Evolutionary conservation across 2,329 filamentous ascomycete species (phyloP).

Genomic region (Penicillium olsonii): DNA sequence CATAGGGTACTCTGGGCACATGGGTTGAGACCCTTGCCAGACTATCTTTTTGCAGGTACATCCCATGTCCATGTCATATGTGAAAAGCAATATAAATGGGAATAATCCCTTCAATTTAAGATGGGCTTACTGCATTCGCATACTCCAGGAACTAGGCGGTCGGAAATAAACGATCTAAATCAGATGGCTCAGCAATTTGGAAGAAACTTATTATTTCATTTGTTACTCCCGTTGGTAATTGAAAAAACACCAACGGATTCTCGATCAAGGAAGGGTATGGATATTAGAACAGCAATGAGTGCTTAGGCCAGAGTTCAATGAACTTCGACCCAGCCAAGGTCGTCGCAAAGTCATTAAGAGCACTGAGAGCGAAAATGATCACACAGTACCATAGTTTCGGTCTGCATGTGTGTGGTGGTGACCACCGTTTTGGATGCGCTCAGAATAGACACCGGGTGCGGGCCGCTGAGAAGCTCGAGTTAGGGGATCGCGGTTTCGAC

Average conservation of each 20-base stretch:
- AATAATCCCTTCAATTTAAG: no score
- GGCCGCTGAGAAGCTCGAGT: conserved; percentile 20
- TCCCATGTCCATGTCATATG: not conserved
- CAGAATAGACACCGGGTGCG: conserved; percentile 44
- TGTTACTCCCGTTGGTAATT: not conserved
- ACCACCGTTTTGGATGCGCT: conserved; percentile 42
- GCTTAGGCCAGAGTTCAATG: not conserved
- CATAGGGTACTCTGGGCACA: not conserved
- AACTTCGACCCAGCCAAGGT: not conserved
- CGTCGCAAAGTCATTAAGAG: not conserved
- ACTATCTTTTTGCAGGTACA: not conserved
- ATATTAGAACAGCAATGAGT: not conserved
- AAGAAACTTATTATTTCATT: not conserved
- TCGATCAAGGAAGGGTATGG: not conserved
- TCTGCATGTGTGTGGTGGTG: conserved; percentile 12
- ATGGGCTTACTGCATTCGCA: no score
- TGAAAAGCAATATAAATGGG: not conserved
- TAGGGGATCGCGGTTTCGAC: conserved; percentile 41
- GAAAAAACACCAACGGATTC: no score
- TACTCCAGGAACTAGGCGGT: no score
- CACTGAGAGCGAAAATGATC: not conserved
- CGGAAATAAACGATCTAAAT: no score
- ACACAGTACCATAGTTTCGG: conserved; percentile 30
- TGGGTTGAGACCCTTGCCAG: conserved; percentile 1
- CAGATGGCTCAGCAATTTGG: no score